Evolutionary conservation across 352 stramenopile genomes (phyloP).

Genomic region (Halophytophthora polymorphica): DNA sequence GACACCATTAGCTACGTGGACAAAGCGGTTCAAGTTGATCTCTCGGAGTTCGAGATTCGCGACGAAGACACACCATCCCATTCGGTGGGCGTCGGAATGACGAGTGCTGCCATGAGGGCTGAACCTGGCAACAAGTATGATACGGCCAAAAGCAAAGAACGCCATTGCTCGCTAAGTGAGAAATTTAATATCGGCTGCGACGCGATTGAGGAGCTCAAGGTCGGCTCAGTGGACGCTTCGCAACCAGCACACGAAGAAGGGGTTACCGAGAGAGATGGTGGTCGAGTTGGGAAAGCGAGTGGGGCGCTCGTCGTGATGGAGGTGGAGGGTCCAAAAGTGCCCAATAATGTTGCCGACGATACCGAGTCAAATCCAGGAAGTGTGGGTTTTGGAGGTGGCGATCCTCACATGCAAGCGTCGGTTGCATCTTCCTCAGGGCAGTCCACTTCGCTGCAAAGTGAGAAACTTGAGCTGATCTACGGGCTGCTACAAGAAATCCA

Average conservation of each 20-base stretch:
- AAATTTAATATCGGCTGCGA: slow-evolving; percentile 17
- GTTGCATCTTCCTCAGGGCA: background rate
- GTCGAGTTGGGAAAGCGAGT: no score
- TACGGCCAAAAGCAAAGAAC: background rate
- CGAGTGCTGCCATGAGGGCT: background rate
- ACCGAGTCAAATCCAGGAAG: no score
- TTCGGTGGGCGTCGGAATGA: background rate
- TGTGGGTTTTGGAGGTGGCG: no score
- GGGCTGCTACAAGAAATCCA: background rate
- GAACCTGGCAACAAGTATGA: background rate
- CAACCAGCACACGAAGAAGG: no score
- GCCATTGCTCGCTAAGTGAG: background rate
- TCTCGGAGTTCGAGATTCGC: background rate
- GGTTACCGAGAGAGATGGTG: no score
- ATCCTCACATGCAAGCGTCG: background rate
- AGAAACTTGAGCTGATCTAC: background rate
- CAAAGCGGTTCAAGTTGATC: slow-evolving; percentile 23
- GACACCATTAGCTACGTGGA: slow-evolving; percentile 7
- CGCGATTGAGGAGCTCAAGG: no score
- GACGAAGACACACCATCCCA: background rate
- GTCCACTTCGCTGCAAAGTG: background rate
- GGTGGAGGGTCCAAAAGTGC: no score
- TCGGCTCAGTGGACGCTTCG: background rate
- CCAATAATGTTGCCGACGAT: no score
- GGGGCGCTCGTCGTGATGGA: no score